These are phyloP conservation scores for Sideroxylon spinosum DNA, from an alignment of 179 eudicot genomes.

Conservation along the genomic window DNA sequence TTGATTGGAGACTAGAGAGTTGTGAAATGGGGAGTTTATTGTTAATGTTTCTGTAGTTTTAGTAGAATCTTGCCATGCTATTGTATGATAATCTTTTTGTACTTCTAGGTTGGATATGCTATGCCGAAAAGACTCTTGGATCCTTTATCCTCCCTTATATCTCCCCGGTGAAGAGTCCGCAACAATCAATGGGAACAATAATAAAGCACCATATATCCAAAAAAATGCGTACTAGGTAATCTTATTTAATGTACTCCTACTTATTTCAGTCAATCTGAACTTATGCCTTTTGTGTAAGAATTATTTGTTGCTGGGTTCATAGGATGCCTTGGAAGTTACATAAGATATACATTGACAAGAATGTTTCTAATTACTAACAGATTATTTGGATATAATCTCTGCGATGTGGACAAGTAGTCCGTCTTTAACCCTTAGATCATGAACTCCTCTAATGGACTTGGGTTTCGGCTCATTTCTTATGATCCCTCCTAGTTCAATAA, in stretches of 20 bases:
- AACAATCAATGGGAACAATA: slow-evolving; percentile 84
- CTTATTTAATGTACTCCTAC: neutral
- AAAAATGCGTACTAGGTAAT: slow-evolving; percentile 59
- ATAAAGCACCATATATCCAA: slow-evolving; percentile 73
- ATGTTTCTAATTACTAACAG: neutral
- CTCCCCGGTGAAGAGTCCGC: slow-evolving; percentile 97
- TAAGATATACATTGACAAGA: neutral
- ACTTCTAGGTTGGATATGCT: slow-evolving; percentile 92
- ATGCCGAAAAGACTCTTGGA: slow-evolving; percentile 97
- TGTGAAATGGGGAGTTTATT: neutral
- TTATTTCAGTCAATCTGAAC: neutral
- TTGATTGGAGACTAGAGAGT: neutral
- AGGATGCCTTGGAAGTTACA: neutral
- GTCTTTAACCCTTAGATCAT: neutral
- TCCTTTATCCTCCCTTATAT: slow-evolving; percentile 86
- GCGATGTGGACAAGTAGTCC: neutral
- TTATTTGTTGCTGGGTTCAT: neutral
- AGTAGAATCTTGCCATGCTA: neutral
- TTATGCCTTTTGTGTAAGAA: neutral
- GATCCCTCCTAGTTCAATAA: neutral
- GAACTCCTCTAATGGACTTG: neutral
- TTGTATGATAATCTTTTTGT: slow-evolving; percentile 11
- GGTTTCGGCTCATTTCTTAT: neutral
- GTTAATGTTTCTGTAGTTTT: neutral
- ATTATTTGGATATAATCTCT: neutral